Evolutionary conservation across 1,284 basidiomycete species (phyloP), one percentile per base, ranked within the genome.

Genomic region (Polyporus tsugae): DNA sequence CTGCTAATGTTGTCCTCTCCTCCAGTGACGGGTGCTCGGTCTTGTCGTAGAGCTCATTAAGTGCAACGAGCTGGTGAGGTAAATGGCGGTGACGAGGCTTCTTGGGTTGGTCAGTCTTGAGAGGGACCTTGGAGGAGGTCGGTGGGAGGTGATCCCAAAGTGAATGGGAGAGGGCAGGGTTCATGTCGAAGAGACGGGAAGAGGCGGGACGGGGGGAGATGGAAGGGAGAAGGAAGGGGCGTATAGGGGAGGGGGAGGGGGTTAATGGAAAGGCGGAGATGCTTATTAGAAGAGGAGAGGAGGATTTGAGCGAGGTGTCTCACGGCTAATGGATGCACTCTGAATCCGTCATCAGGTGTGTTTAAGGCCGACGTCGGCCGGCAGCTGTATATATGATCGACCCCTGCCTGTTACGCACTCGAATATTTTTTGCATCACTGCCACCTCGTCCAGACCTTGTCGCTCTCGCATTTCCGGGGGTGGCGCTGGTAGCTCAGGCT

Each of bases 81-180:
- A 87, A 86, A 76, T 93, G 92, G 60, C 92, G 86, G 80, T 93
- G 90, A 72, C 92, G 86, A 59, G 92, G 90, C 77, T 92, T 92
- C 86, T 92, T 92, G 35, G 80, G 79, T 73, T 80, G 81, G 75
- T 82, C 84, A 0, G 42, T 13, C 73, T 79, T 81, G 63, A 68
- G 57, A 41, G 67, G 70, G 39, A 72, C 73, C 80, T 70, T 74
- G 73, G 76, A 80, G 73, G 77, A 70, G 4, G 73, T 64, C 4
- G 73, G 55, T 38, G 67, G 59, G 64, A 72, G 72, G 42, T 69
- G 70, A 29, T 77, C 75, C 78, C 78, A 80, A 41, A 25, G 58
- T 39, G 58, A 58, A 60, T 73, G 66, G 29, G 75, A 67, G 66
- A 75, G 77, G 61, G 77, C 70, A 63, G 77, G 77, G 70, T 82